Conservation (phyloP, 805 yeast genomes). For the Schizosaccharomyces cryophilus region DNA sequence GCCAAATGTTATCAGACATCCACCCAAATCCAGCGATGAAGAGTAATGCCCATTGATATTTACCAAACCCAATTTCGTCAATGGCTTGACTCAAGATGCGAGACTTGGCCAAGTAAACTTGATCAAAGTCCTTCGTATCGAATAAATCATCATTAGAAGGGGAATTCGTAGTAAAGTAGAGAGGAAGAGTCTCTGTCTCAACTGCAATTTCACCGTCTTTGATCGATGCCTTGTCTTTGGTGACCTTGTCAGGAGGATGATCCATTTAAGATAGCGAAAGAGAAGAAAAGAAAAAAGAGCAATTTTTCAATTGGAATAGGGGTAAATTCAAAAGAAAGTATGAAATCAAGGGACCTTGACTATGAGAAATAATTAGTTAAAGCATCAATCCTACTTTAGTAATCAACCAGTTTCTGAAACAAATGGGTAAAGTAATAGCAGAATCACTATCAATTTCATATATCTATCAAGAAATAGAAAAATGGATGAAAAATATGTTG, state of each 20-base stretch:
- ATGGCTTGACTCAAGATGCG: slow-evolving; percentile 16
- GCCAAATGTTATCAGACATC: neutral
- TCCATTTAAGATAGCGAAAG: neutral
- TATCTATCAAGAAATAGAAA: too few species aligned
- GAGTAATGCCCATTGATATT: slow-evolving; percentile 27
- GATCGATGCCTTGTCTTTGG: too few species aligned
- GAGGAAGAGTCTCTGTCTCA: too few species aligned
- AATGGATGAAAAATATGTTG: too few species aligned
- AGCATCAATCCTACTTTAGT: too few species aligned
- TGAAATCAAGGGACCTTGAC: neutral
- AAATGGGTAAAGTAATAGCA: too few species aligned
- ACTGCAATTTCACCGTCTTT: too few species aligned
- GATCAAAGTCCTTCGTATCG: neutral
- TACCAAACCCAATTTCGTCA: slow-evolving; percentile 38
- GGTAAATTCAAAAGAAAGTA: neutral
- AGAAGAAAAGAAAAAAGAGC: neutral
- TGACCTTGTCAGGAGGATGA: neutral
- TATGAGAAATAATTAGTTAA: too few species aligned
- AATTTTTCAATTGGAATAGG: too few species aligned
- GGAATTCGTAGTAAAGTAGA: neutral
- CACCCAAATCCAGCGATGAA: slow-evolving; percentile 33
- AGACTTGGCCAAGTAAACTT: neutral
- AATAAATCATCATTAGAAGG: neutral
- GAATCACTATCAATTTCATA: too few species aligned
- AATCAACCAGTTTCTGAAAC: too few species aligned